Conservation (phyloP, 345 rosid genomes). For the Camelina hispida region DNA sequence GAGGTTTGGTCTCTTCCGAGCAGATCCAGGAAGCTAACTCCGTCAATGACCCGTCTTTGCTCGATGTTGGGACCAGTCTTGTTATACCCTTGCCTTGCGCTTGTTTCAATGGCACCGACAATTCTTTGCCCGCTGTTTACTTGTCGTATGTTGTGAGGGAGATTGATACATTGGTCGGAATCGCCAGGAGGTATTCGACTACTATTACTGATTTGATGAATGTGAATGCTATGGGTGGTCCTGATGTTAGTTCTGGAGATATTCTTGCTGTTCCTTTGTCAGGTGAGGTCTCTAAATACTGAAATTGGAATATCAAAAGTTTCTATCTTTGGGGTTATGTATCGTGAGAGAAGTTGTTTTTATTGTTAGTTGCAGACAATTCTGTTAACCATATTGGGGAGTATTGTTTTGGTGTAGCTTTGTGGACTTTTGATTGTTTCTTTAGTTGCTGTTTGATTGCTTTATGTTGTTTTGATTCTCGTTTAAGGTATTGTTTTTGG, state of each 20-base stretch:
- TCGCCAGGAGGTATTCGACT: conserved; percentile 76
- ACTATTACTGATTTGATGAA: conserved; percentile 96
- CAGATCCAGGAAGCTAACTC: conserved; percentile 91
- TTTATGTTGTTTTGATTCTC: conserved; percentile 14
- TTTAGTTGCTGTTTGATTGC: background rate
- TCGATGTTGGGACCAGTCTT: conserved; percentile 83
- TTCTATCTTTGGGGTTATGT: background rate
- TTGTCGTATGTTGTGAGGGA: conserved; percentile 79
- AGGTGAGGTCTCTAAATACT: conserved; percentile 49
- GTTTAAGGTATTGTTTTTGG: background rate
- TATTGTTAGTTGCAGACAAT: conserved; percentile 22
- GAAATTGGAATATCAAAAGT: background rate
- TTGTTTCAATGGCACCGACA: conserved; percentile 94
- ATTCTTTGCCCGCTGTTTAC: conserved; percentile 83
- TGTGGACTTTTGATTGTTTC: conserved; percentile 4
- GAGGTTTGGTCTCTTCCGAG: conserved; percentile 89
- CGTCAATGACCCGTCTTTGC: conserved; percentile 73
- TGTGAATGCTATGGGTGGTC: conserved; percentile 95
- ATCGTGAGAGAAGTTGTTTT: background rate
- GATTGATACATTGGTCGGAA: conserved; percentile 71
- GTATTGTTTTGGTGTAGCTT: background rate
- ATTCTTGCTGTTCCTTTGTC: conserved; percentile 89
- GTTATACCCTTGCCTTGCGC: conserved; percentile 90
- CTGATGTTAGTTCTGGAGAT: conserved; percentile 74
- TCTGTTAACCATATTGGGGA: background rate